phyloP scores from a whole-genome alignment of 2,329 filamentous ascomycete genomes.

The Colletotrichum tropicicola region DNA sequence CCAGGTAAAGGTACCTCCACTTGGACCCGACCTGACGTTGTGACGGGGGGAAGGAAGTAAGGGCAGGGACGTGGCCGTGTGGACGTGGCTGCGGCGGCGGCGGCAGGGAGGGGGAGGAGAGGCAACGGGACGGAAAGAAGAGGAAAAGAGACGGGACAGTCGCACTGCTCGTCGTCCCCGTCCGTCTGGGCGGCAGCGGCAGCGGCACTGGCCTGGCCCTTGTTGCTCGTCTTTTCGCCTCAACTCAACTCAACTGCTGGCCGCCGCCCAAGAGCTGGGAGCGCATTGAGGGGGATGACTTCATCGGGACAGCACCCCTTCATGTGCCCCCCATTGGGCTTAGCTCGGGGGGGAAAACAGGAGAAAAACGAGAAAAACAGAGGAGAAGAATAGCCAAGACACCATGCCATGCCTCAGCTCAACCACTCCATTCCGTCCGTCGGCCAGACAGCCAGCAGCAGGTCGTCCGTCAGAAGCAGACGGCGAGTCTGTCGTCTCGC shows the following conservation, averaged over 20 bases:
- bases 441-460: background rate
- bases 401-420: background rate
- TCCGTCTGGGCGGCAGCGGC: background rate
- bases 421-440: background rate
- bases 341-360: background rate
- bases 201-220: background rate
- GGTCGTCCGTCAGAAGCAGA: background rate
- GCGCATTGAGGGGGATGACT: constrained; percentile 20
- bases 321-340: background rate
- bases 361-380: background rate
- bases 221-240: too few species aligned
- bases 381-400: too few species aligned
- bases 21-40: background rate
- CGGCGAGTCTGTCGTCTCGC: background rate
- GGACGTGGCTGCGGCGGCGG: background rate
- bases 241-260: background rate
- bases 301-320: constrained; percentile 3
- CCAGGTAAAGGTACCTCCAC: background rate
- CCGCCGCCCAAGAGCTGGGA: background rate
- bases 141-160: background rate
- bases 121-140: background rate
- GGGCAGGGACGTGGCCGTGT: constrained; percentile 1
- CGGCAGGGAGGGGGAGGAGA: background rate
- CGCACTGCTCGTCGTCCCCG: background rate
- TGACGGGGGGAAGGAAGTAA: background rate